Base-by-base conservation (phyloP, 106 monocot genomes). In the Allium sativum region DNA sequence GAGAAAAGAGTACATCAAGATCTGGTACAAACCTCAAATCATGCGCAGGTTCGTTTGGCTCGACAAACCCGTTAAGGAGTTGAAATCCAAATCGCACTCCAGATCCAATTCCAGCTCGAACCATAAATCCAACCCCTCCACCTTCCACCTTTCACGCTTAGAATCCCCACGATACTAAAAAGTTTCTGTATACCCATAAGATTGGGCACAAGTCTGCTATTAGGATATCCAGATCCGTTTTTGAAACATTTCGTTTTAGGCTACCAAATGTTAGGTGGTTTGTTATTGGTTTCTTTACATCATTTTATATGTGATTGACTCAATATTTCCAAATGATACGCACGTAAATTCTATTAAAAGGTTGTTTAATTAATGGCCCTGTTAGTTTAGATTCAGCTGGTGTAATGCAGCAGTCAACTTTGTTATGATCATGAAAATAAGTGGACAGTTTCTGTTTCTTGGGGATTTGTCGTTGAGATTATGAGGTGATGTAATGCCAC, bases 361-460 rank as follows among this genome's bases (percentile, higher is more conserved):
- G 55, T 67, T 95, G 12, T 80, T 92, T 68, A n/a, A n/a, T n/a
- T n/a, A 66, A 72, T 9, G 90, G 90, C 0, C 96, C 96, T 0
- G 80, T 80, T 31, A 16, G 52, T 42, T 64, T 98, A 9, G 96
- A 98, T 50, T 68, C 87, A 1, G 87, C 84, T 4, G 91, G 68
- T 8, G 63, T 82, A 12, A 80, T 88, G 82, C 96, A 98, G 76
- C 96, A 98, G 72, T 84, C 81, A n/a, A 91, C n/a, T 91, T 21
- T 98, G 96, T 76, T 98, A 98, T 59, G 78, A 75, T 21, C 9
- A 14, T 9, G 43, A 16, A 0, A 56, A 59, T 53, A 65, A 51
- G 19, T 98, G 91, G 96, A 91, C 91, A 17, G 72, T 98, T 21
- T 82, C 84, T 10, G 80, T 98, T 1, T 80, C 96, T 0, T 98